These are phyloP conservation scores for Phytophthora tentaculata DNA, from an alignment of 352 stramenopile species.

Conservation along the genomic window DNA sequence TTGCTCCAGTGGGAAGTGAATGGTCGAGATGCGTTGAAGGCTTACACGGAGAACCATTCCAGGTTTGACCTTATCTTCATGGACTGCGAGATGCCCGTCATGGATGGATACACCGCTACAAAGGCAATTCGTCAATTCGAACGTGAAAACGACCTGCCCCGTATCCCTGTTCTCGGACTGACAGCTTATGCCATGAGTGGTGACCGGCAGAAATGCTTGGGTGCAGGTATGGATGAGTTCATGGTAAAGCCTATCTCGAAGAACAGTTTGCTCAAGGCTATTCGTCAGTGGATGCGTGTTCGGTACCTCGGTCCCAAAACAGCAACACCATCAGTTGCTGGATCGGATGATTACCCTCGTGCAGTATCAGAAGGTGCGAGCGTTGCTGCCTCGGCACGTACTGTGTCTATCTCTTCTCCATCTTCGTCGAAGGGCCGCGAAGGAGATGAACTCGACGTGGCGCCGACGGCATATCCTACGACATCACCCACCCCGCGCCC, in stretches of 20 bases:
- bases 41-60: constrained; percentile 53
- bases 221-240: constrained; percentile 78
- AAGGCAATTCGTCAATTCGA: constrained; percentile 69
- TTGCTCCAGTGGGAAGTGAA: constrained; percentile 78
- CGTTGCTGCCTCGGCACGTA: constrained; percentile 14
- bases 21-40: constrained; percentile 64
- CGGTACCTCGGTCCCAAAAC: constrained; percentile 53
- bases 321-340: constrained; percentile 21
- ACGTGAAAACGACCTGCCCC: constrained; percentile 58
- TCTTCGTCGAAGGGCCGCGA: constrained; percentile 26
- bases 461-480: constrained; percentile 33
- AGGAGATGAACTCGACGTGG: constrained; percentile 24
- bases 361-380: constrained; percentile 20
- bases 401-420: constrained; percentile 22
- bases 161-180: constrained; percentile 71
- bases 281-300: constrained; percentile 72
- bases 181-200: constrained; percentile 81
- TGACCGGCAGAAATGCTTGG: constrained; percentile 76
- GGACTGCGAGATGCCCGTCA: constrained; percentile 86
- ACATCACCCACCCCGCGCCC: constrained; percentile 41
- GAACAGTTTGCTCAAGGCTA: constrained; percentile 61
- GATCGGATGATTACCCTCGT: constrained; percentile 33
- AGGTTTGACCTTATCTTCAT: constrained; percentile 81
- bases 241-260: constrained; percentile 85
- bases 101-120: constrained; percentile 82